Base-by-base conservation (phyloP, 2,329 filamentous ascomycete genomes). In the Nakataea oryzae region DNA sequence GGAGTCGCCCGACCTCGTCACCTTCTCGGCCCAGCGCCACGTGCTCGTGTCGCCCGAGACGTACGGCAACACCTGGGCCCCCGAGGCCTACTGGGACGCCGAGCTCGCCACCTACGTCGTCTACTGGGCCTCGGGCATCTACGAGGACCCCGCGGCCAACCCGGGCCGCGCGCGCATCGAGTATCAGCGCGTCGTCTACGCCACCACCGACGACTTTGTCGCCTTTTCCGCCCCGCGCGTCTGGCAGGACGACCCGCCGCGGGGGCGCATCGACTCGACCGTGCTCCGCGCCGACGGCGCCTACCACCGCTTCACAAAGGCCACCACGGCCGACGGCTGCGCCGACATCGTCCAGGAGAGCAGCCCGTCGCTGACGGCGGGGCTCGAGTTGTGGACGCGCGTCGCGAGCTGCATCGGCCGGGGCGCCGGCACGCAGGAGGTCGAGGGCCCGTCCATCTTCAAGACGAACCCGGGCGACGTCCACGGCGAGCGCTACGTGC, bases 271-370 rank as follows among this genome's bases (percentile, higher is more conserved):
- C 27, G 81, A 83, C 65, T 78, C 80, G 0, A 83, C 80, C 0
- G 78, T 83, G 0, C 66, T 82, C 13, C 71, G 78, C 59, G 74
- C 73, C 0, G 72, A 72, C 1, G 69, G 69, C 12, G 69, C 69
- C 0, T 82, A 78, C 67, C 80, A 81, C 66, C 79, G 81, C 12
- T 84, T 83, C 66, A 82, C 80, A n/a, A 83, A 83, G 62, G 79
- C 78, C 0, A 78, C 74, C 3, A 74, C 70, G 5, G 72, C 69
- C 1, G 81, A 79, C 0, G 81, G 81, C 1, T 83, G 81, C 66
- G 72, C 71, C 2, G 81, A 83, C 54, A 82, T 83, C 26, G 82
- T 83, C 24, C 75, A 83, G 63, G 81, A 83, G 65, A 75, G 74
- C 54, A 80, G 79, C 0, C 63, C 69, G 1, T 71, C 70, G 1